phyloP scores from a whole-genome alignment of 176 grass and related monocot genomes.

The Miscanthus lutarioriparius region DNA sequence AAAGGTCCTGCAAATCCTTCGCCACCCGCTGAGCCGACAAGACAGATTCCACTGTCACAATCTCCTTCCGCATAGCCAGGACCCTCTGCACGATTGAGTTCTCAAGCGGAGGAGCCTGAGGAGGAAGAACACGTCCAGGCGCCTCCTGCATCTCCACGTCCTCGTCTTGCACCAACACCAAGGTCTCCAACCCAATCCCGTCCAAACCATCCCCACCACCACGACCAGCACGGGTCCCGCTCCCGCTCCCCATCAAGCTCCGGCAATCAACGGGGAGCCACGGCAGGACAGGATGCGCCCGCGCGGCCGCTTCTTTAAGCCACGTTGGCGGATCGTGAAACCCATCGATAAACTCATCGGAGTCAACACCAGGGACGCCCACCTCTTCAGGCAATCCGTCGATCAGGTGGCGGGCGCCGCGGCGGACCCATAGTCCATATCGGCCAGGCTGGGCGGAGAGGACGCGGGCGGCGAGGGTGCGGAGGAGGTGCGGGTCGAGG shows the following conservation, averaged over 20 bases:
- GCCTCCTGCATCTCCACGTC: conserved; percentile 33
- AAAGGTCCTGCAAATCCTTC: conserved; percentile 58
- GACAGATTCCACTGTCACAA: conserved; percentile 39
- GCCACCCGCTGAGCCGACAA: conserved; percentile 39
- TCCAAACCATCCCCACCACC: background rate
- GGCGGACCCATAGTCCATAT: conserved; percentile 48
- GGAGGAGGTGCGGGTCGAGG: conserved; percentile 43
- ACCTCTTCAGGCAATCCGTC: conserved; percentile 48
- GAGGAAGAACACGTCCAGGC: background rate
- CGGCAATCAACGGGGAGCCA: conserved; percentile 66
- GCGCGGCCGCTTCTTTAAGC: conserved; percentile 39
- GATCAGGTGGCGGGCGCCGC: conserved; percentile 70
- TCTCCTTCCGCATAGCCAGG: conserved; percentile 42
- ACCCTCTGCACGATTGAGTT: conserved; percentile 18
- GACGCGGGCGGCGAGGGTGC: conserved; percentile 38
- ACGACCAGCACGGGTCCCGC: too few species aligned
- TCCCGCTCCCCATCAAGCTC: background rate
- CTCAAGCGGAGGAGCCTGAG: conserved; percentile 25
- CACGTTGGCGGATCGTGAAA: conserved; percentile 54
- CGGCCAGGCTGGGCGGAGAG: background rate
- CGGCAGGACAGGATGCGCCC: conserved; percentile 39
- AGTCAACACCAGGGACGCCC: background rate
- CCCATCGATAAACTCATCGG: conserved; percentile 27
- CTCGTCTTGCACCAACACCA: conserved; percentile 30
- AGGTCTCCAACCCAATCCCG: background rate